Evolutionary conservation across 75 land plant species (phyloP).

Genomic region (Chamaecyparis obtusa): DNA sequence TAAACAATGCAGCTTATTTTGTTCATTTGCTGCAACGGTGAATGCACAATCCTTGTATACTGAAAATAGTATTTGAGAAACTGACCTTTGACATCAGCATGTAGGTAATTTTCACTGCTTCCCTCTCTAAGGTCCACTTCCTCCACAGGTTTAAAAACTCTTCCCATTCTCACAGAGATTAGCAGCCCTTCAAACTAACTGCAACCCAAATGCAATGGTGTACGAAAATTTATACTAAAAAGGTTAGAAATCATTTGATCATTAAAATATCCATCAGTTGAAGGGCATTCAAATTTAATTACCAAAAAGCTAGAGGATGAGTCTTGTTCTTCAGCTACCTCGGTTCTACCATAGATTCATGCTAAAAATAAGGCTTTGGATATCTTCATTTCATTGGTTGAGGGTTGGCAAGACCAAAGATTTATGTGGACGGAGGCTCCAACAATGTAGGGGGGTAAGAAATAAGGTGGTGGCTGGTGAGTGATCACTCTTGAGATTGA

Average conservation of each 20-base stretch:
- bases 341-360: no score
- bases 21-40: neutral
- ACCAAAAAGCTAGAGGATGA: no score
- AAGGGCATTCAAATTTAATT: no score
- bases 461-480: no score
- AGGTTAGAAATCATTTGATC: neutral
- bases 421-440: no score
- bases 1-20: neutral
- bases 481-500: no score
- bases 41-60: neutral
- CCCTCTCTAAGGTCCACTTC: conserved; percentile 41
- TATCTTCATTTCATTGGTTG: no score
- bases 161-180: conserved; percentile 12
- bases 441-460: no score
- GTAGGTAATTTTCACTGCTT: conserved; percentile 51
- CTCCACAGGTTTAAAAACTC: conserved; percentile 37
- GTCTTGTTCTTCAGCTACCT: no score
- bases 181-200: neutral
- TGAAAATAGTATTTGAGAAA: neutral
- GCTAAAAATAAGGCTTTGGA: no score
- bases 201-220: neutral
- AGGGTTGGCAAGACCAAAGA: no score
- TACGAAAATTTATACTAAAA: neutral
- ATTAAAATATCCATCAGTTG: no score
- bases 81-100: conserved; percentile 70